Conservation (phyloP, 169 alveolate species). For the Eimeria sp. region DNA sequence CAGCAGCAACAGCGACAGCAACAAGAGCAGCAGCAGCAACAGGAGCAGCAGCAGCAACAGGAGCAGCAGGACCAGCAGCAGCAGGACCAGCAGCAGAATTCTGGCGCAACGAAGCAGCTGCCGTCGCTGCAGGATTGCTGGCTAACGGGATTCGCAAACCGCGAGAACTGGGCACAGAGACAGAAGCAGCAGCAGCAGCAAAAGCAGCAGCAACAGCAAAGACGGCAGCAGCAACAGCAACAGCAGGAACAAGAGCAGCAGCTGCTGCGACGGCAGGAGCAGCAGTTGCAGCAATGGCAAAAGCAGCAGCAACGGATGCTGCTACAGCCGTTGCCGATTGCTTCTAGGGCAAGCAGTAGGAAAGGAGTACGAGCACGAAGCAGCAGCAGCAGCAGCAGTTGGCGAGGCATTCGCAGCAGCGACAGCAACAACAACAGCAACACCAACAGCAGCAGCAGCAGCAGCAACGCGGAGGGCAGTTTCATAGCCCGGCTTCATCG, state of each 20-base stretch:
- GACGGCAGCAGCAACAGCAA: not conserved
- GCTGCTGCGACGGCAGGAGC: not conserved
- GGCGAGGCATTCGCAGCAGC: not conserved
- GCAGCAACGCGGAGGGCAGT: constrained; percentile 17
- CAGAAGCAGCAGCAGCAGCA: constrained; percentile 36
- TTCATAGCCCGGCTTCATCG: not conserved
- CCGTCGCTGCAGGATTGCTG: constrained; percentile 66
- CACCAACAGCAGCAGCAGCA: constrained; percentile 39
- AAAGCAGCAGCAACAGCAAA: constrained; percentile 45
- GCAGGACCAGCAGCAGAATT: constrained; percentile 32
- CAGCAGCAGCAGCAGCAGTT: not conserved
- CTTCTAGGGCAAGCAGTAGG: not conserved
- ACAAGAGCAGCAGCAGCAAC: constrained; percentile 29
- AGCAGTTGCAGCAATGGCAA: not conserved
- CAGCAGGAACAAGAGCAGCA: not conserved
- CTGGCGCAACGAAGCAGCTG: not conserved
- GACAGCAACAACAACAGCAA: not conserved
- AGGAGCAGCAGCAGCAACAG: constrained; percentile 32
- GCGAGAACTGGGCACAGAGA: not conserved
- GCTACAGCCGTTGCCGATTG: not conserved
- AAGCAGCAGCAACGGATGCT: not conserved
- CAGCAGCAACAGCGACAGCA: constrained; percentile 30
- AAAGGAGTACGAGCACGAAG: not conserved
- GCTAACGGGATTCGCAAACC: constrained; percentile 11
- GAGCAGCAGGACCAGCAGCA: constrained; percentile 30